phyloP scores from a whole-genome alignment of 2,329 filamentous ascomycete species.

The Colletotrichum sp. region DNA sequence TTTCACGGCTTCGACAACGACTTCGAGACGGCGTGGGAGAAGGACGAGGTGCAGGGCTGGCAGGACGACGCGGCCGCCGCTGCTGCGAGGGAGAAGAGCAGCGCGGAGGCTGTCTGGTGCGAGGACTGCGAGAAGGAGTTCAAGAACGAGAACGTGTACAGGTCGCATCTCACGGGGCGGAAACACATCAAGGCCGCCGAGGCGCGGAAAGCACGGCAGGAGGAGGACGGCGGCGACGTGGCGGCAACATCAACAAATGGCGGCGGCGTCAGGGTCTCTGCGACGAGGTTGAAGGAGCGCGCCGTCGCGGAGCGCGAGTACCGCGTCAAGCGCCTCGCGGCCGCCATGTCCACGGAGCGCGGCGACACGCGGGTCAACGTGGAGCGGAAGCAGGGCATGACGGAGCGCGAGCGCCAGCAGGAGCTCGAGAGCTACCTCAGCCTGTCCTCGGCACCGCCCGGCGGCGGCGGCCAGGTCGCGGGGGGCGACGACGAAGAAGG shows the following conservation, averaged over 20 bases:
- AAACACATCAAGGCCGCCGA: constrained; percentile 90
- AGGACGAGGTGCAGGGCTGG: constrained; percentile 83
- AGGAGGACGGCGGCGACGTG: constrained; percentile 36
- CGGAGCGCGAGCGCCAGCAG: constrained; percentile 91
- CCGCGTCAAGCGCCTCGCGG: constrained; percentile 78
- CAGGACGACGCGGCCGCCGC: constrained; percentile 56
- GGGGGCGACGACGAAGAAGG: constrained; percentile 52
- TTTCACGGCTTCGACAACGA: constrained; percentile 80
- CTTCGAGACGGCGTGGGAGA: constrained; percentile 83
- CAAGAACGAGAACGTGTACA: constrained; percentile 94
- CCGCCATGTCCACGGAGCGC: constrained; percentile 85
- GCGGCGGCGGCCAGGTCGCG: constrained; percentile 21
- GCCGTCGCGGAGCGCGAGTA: constrained; percentile 90
- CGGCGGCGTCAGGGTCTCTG: constrained; percentile 35
- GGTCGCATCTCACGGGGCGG: constrained; percentile 84
- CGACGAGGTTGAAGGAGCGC: constrained; percentile 79
- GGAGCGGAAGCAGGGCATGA: constrained; percentile 97
- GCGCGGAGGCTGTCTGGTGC: constrained; percentile 80
- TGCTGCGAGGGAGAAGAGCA: constrained; percentile 34
- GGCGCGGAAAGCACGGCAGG: constrained; percentile 57
- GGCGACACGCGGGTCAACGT: constrained; percentile 92
- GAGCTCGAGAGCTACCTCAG: constrained; percentile 87
- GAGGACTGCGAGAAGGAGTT: constrained; percentile 93
- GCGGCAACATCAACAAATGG: constrained; percentile 27
- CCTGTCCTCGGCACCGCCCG: constrained; percentile 51